Conservation (phyloP, 371 early-diverging fungal genomes). For the Apophysomyces trapeziformis region DNA sequence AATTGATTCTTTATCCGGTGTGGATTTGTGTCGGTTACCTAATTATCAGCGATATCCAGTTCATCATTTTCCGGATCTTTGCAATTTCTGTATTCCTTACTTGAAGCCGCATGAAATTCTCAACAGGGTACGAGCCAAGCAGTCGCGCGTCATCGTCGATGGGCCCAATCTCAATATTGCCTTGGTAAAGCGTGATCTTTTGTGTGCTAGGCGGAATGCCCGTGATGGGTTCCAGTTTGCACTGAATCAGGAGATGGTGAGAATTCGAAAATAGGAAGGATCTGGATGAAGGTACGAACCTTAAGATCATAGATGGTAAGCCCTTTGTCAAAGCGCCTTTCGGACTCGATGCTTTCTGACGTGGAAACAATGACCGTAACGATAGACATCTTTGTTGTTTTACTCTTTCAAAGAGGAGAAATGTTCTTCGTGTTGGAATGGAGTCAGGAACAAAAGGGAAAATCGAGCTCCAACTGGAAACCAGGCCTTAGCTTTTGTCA, state of each 20-base stretch:
- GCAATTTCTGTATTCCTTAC: conserved; percentile 32
- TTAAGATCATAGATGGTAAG: conserved; percentile 73
- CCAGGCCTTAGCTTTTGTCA: no score
- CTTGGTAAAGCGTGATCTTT: conserved; percentile 64
- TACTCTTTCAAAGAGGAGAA: no score
- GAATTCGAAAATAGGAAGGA: not conserved
- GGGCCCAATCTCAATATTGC: conserved; percentile 61
- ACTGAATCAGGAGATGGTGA: conserved; percentile 36
- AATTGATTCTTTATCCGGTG: conserved; percentile 71
- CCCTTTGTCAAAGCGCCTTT: conserved; percentile 83
- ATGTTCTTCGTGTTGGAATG: no score
- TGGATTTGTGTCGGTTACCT: conserved; percentile 78
- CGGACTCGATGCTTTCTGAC: conserved; percentile 67
- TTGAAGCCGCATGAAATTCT: conserved; percentile 77
- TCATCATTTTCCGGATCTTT: not conserved
- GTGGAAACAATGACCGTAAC: conserved; percentile 78
- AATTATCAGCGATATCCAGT: not conserved
- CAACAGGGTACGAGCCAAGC: conserved; percentile 88
- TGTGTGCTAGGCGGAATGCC: conserved; percentile 82
- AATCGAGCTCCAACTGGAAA: not conserved
- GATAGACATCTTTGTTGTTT: conserved; percentile 53
- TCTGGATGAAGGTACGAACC: conserved; percentile 41
- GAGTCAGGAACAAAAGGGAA: not conserved
- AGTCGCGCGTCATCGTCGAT: conserved; percentile 71
- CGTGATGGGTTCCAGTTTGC: conserved; percentile 89